Evolutionary conservation across 305 asterid genomes (phyloP).

Genomic region (Fraxinus nigra): DNA sequence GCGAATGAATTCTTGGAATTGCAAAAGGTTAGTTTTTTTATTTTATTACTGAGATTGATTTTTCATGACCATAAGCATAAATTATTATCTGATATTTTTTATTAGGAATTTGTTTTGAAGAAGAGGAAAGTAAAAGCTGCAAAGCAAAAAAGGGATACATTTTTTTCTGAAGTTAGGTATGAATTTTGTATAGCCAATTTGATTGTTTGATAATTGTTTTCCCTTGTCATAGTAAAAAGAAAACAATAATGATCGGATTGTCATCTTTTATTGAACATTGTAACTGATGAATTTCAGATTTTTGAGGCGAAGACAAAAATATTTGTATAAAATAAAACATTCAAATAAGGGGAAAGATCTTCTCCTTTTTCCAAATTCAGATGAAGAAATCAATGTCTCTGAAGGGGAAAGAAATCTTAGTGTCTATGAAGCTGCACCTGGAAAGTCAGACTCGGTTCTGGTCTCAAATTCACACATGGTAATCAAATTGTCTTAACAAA

Average conservation of each 20-base stretch:
- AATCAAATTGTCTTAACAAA: background rate
- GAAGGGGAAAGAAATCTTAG: constrained; percentile 17
- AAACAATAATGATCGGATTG: background rate
- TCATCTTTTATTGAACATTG: background rate
- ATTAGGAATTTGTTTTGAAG: constrained; percentile 51
- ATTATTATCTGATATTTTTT: background rate
- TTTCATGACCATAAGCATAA: background rate
- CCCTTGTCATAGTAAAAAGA: background rate
- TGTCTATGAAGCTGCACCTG: constrained; percentile 8
- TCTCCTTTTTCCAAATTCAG: constrained; percentile 18
- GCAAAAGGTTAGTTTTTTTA: constrained; percentile 47
- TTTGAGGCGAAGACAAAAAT: constrained; percentile 39
- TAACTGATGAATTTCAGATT: constrained; percentile 40
- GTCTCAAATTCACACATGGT: constrained; percentile 21
- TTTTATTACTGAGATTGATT: background rate
- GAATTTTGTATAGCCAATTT: background rate
- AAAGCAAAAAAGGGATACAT: constrained; percentile 32
- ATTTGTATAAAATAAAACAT: constrained; percentile 24
- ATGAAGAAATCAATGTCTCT: constrained; percentile 16
- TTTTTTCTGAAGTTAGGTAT: constrained; percentile 51
- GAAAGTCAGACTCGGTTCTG: constrained; percentile 16
- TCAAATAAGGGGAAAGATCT: constrained; percentile 11
- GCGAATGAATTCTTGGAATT: constrained; percentile 45
- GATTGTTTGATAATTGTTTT: background rate
- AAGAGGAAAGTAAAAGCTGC: constrained; percentile 58